Evolutionary conservation across 2,329 filamentous ascomycete species (phyloP).

Genomic region (Pseudocercospora crystallina): DNA sequence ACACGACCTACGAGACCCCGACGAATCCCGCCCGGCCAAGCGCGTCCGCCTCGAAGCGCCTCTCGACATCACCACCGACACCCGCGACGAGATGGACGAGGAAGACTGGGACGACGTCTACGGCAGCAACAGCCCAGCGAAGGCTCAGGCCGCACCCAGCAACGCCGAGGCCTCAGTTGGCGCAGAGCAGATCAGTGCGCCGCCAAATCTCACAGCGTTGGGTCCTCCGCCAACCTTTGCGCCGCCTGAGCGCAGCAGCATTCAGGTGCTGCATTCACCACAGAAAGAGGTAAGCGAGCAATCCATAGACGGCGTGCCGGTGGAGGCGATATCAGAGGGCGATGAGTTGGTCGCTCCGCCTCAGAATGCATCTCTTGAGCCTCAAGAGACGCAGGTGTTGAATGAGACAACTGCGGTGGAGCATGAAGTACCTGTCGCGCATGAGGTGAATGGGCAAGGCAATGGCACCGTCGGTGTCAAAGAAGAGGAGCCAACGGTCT

Average conservation of each 20-base stretch:
- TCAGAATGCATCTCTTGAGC: slow-evolving; percentile 6
- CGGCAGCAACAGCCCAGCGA: background rate
- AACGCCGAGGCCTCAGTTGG: too few relatives aligned
- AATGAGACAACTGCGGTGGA: slow-evolving; percentile 19
- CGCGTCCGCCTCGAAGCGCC: slow-evolving; percentile 42
- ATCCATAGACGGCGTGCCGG: slow-evolving; percentile 14
- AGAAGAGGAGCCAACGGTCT: background rate
- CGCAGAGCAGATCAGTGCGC: too few relatives aligned
- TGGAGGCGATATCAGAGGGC: slow-evolving; percentile 14
- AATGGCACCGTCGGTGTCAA: background rate
- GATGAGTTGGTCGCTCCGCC: slow-evolving; percentile 17
- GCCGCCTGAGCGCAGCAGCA: background rate
- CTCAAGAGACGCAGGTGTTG: slow-evolving; percentile 15
- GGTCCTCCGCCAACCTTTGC: background rate
- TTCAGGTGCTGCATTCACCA: background rate
- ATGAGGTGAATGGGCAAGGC: background rate
- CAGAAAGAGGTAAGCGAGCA: background rate
- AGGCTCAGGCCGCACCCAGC: background rate
- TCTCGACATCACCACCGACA: slow-evolving; percentile 33
- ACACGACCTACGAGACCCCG: slow-evolving; percentile 15
- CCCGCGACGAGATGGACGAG: slow-evolving; percentile 31
- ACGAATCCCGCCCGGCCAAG: slow-evolving; percentile 39
- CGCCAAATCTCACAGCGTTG: too few relatives aligned
- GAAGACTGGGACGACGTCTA: slow-evolving; percentile 37
- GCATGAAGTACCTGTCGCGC: slow-evolving; percentile 4